Evolutionary conservation across 1,284 basidiomycete species (phyloP), one percentile per base, ranked within the genome.

Genomic region (Somion occarium): DNA sequence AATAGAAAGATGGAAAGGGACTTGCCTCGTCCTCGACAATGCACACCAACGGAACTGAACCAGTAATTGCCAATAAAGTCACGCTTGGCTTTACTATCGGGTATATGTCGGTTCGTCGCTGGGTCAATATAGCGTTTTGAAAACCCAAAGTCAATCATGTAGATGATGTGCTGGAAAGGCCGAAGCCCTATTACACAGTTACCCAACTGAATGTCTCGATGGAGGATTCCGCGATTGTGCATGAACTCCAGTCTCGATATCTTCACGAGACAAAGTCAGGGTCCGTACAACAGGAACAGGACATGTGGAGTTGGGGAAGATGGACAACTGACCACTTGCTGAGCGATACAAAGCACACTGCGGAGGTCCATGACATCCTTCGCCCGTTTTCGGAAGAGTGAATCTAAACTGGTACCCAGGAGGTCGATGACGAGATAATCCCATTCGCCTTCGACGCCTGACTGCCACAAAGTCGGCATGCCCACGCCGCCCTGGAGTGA

Each of bases 71-170:
- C 86, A 46, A 89, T 81, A 58, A 89, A 89, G 60, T 87, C 82
- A 38, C 84, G 78, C 60, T 82, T 82, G 9, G 61, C 65, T 55
- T 76, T 82, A 58, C 79, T 82, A 53, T 88, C 82, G 18, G 80
- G 77, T 51, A 89, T 85, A 58, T 89, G 86, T 22, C 76, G 74
- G 30, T 67, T 72, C 3, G 84, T 86, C 38, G 64, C 54, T 18
- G 73, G 74, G 65, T 89, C 83, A 56, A 88, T 79, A 57, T 86
- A 89, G 42, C 75, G 75, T 61, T 88, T 89, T 15, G 85, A 86
- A 63, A 89, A 89, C 7, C 86, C 86, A 64, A 89, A 89, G 65
- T 89, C 87, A 59, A 89, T 89, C 85, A 89, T 85, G 60, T 88
- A 88, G 54, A 89, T 74, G 27, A 67, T 74, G 50, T 73, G 72